phyloP scores from a whole-genome alignment of 495 filamentous ascomycete species.

The Talaromyces liani region DNA sequence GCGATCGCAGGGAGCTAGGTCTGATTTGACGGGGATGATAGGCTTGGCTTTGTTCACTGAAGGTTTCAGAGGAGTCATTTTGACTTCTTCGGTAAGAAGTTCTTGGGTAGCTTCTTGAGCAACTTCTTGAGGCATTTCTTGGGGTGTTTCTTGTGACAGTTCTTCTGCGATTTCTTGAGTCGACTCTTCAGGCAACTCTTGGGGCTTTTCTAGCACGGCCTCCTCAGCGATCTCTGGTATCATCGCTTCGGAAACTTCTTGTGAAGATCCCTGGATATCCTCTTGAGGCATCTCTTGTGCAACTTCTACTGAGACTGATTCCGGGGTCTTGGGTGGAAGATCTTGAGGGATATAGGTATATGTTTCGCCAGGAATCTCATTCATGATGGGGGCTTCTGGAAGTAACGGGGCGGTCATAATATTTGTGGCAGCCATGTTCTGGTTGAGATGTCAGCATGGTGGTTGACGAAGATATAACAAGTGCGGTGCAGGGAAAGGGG shows the following conservation, averaged over 20 bases:
- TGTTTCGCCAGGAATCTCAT: background rate
- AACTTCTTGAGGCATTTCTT: background rate
- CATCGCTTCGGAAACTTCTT: background rate
- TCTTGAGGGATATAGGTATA: background rate
- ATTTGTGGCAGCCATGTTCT: conserved; percentile 1
- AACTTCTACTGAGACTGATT: background rate
- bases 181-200: background rate
- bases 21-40: conserved; percentile 10
- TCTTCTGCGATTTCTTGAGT: background rate
- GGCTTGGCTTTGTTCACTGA: conserved; percentile 2
- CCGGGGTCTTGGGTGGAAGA: background rate
- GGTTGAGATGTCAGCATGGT: background rate
- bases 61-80: background rate
- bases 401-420: conserved; percentile 3
- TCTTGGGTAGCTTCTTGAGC: background rate
- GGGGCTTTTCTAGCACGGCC: background rate
- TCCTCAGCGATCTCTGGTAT: background rate
- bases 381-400: background rate
- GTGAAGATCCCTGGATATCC: background rate
- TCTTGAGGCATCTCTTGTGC: background rate
- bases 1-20: conserved; percentile 1
- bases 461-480: background rate
- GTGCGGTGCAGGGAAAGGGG: background rate
- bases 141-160: background rate
- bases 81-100: background rate